Evolutionary conservation across 2,329 filamentous ascomycete species (phyloP).

Genomic region (Alternaria sp.): DNA sequence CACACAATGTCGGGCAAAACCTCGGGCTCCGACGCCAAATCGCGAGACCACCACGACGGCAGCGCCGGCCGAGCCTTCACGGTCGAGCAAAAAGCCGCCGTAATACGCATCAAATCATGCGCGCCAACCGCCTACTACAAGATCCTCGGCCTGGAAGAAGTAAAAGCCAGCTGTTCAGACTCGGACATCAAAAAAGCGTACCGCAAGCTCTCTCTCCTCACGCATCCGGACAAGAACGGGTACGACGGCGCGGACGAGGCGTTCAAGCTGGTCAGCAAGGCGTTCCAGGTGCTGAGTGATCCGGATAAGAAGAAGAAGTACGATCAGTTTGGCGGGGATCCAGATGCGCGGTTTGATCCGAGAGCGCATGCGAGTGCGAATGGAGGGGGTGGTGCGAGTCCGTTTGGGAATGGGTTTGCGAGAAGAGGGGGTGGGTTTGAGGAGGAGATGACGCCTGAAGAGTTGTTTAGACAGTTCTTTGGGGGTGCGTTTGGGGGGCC

Average conservation of each 20-base stretch:
- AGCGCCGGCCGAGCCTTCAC: conserved; percentile 81
- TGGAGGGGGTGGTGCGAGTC: conserved; percentile 58
- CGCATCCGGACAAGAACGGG: conserved; percentile 98
- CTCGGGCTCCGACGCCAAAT: conserved; percentile 51
- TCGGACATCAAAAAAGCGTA: conserved; percentile 97
- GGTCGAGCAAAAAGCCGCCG: conserved; percentile 87
- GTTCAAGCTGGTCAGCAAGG: conserved; percentile 96
- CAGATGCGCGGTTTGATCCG: conserved; percentile 81
- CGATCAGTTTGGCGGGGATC: conserved; percentile 89
- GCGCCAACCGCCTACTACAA: conserved; percentile 91
- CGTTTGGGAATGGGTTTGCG: conserved; percentile 65
- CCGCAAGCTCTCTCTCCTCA: conserved; percentile 89
- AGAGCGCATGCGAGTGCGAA: conserved; percentile 57
- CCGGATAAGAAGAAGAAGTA: conserved; percentile 89
- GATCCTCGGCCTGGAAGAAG: conserved; percentile 76
- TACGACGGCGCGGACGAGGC: conserved; percentile 95
- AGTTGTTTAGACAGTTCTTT: conserved; percentile 97
- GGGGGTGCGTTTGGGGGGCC: conserved; percentile 73
- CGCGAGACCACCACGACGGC: conserved; percentile 75
- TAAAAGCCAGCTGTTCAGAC: conserved; percentile 72
- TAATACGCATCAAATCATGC: conserved; percentile 86
- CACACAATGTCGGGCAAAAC: conserved; percentile 50
- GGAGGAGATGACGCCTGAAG: conserved; percentile 93
- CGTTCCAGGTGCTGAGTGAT: conserved; percentile 92
- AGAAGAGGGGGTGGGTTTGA: conserved; percentile 74